Conservation (phyloP, 2,329 filamentous ascomycete species). For the Zasmidium cellare region DNA sequence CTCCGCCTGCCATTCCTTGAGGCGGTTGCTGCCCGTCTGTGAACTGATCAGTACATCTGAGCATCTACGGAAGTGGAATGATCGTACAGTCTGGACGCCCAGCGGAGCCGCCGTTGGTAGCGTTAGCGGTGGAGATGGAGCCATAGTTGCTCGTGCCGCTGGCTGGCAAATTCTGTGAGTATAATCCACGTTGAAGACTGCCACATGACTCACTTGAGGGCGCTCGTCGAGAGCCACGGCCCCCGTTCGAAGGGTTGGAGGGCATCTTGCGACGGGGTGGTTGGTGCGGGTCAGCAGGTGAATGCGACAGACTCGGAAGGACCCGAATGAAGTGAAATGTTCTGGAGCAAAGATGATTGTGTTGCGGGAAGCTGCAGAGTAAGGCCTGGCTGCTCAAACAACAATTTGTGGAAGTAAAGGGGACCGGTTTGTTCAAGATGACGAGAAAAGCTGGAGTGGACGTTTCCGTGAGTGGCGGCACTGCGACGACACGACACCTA, state of each 20-base stretch:
- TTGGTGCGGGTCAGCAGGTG: neutral
- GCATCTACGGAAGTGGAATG: neutral
- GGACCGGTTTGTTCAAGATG: neutral
- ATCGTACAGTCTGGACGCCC: neutral
- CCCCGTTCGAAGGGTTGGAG: neutral
- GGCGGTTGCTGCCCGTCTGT: neutral
- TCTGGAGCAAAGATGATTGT: neutral
- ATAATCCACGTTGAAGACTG: neutral
- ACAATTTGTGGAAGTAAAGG: neutral
- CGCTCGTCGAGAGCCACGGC: neutral
- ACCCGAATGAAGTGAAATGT: neutral
- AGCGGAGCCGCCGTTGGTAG: neutral
- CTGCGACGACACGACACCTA: too few relatives aligned
- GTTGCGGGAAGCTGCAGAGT: neutral
- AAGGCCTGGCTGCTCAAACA: neutral
- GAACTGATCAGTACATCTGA: neutral
- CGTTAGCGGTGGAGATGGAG: neutral
- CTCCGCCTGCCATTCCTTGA: neutral
- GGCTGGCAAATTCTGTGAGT: neutral
- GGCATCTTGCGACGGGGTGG: neutral
- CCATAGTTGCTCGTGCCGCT: neutral
- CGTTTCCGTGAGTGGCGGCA: too few relatives aligned
- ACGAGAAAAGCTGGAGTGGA: neutral
- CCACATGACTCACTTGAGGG: neutral
- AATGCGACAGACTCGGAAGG: neutral